These are phyloP conservation scores for Haematococcus lacustris DNA, from an alignment of 139 green algal species.

Conservation along the genomic window DNA sequence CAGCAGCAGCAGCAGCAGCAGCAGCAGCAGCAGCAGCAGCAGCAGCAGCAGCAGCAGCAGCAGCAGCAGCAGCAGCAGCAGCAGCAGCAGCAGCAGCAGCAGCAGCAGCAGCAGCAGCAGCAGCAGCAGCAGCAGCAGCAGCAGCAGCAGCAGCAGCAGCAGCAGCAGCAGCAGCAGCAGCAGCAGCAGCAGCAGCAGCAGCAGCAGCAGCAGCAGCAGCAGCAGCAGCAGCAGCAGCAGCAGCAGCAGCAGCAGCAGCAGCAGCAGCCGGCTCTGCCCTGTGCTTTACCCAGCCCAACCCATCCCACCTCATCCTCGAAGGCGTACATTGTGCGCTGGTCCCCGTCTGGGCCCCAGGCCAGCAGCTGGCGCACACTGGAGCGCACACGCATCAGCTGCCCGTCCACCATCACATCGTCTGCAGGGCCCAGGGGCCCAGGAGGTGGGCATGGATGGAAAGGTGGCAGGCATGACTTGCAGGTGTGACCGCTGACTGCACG, in stretches of 20 bases:
- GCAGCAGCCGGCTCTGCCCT: too few species aligned
- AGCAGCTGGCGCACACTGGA: too few species aligned
- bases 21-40: not conserved
- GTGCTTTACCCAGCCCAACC: not conserved
- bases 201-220: not conserved
- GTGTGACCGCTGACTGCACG: too few species aligned
- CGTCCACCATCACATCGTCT: too few species aligned
- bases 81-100: not conserved
- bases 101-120: not conserved
- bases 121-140: not conserved
- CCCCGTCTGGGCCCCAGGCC: too few species aligned
- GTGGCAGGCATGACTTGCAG: too few species aligned
- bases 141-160: not conserved
- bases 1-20: constrained; percentile 1
- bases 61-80: not conserved
- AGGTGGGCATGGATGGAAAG: too few species aligned
- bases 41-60: not conserved
- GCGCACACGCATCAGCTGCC: too few species aligned
- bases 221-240: not conserved
- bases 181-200: constrained; percentile 1
- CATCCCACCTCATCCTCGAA: too few species aligned
- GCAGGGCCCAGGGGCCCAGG: too few species aligned
- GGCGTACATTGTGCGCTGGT: too few species aligned
- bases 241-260: not conserved
- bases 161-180: constrained; percentile 1